Evolutionary conservation across 768 basidiomycete genomes (phyloP), one percentile per base, ranked within the genome.

Genomic region (Tricholoma flavovirens): DNA sequence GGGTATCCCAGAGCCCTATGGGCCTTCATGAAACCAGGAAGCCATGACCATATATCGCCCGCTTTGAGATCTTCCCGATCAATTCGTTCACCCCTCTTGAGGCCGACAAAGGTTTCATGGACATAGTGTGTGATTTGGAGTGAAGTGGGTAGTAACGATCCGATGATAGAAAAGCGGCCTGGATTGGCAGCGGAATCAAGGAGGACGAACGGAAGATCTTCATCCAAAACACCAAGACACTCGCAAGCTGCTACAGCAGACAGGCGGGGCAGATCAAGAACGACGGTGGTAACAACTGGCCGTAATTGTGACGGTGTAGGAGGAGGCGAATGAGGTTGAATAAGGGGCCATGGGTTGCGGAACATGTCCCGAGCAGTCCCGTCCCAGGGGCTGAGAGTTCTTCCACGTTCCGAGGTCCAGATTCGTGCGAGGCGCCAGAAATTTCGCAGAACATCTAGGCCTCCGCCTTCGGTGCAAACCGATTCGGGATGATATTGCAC

Each of bases 401-500:
- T 74, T 48, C 72, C 73, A 17, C 60, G 66, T 10, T 67, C 62
- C 33, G 61, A 64, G 3, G 76, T 72, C 88, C 89, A 92, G 7
- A 69, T 67, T 51, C 77, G 74, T 17, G 88, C 84, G 17, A 90
- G 73, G 21, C 69, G 68, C 88, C 88, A 92, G 65, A 92, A 92
- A 67, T 90, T 93, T 19, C 68, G 68, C 55, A 92, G 59, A 14
- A 90, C 81, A 55, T 84, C 78, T n/a, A 78, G 63, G 1, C 90
- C 90, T 5, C 86, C 87, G 2, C 78, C 81, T 42, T 75, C 72
- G 2, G 90, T 93, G 61, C 87, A 78, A 3, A 88, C 81, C 4
- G 90, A 93, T 66, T 93, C 91, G 5, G 91, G 91, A 66, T 93
- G 91, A 66, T 93, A 93, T 64, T 93, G 91, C 21, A 93, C 91